Evolutionary conservation across 202 grass and related monocot genomes (phyloP).

Genomic region (Eragrostis tef): DNA sequence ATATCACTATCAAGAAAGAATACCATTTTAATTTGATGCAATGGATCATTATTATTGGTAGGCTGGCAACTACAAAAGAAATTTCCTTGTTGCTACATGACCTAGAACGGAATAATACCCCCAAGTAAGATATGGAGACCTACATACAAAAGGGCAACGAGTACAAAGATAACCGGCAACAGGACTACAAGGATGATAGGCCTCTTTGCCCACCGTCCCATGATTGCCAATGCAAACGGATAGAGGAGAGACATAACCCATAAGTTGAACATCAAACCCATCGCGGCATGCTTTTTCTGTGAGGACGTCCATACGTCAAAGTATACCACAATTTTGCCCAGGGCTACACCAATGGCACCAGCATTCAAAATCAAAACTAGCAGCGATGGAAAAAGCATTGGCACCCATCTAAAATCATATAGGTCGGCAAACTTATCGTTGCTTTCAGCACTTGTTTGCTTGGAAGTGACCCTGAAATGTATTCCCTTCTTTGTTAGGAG

Average conservation of each 20-base stretch:
- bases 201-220: slow-evolving; percentile 67
- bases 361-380: slow-evolving; percentile 55
- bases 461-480: slow-evolving; percentile 57
- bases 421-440: slow-evolving; percentile 68
- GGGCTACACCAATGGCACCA: slow-evolving; percentile 55
- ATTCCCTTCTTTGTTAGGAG: slow-evolving; percentile 65
- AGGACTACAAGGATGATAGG: slow-evolving; percentile 54
- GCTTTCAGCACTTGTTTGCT: slow-evolving; percentile 40
- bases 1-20: background rate
- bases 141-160: slow-evolving; percentile 44
- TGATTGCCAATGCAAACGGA: slow-evolving; percentile 78
- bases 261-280: slow-evolving; percentile 73
- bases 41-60: slow-evolving; percentile 21
- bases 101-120: slow-evolving; percentile 6
- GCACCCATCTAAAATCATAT: slow-evolving; percentile 65
- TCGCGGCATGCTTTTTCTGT: slow-evolving; percentile 43
- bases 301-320: slow-evolving; percentile 46
- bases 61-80: slow-evolving; percentile 44
- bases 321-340: slow-evolving; percentile 60
- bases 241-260: slow-evolving; percentile 83
- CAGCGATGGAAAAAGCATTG: slow-evolving; percentile 60
- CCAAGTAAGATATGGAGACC: slow-evolving; percentile 14
- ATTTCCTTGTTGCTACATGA: slow-evolving; percentile 27
- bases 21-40: slow-evolving; percentile 44
- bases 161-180: slow-evolving; percentile 41